Evolutionary conservation across 306 rosid genomes (phyloP), one percentile per base, ranked within the genome.

Genomic region (Prunus armeniaca): DNA sequence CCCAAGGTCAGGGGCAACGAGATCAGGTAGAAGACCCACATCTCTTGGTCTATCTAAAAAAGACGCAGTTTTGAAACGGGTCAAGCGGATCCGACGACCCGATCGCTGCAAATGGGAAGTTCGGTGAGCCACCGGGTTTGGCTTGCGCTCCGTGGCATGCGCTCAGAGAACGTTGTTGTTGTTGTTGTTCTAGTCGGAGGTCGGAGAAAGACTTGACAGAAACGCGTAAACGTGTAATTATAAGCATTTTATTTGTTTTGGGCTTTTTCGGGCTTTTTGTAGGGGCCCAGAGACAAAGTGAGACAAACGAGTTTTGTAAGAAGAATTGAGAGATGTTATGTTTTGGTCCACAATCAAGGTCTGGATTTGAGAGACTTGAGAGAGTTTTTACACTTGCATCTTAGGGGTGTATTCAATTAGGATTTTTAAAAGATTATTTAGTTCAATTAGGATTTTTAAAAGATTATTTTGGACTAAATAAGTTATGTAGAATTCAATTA

Each of bases 11-110:
- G 82, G 65, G 98, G 98, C 78, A 95, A 79, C 30, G 98, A 95
- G 80, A 95, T 92, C 89, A 95, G 81, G 85, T 95, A 95, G 74
- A 92, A 95, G 79, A 88, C 97, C 98, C 98, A 95, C 98, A 95
- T 94, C 76, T 68, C 71, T 69, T 64, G 3, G 30, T 38, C 58
- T 76, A 49, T 38, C 47, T 75, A 32, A 28, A 58, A 41, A 61
- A 58, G 69, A 73, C 69, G 60, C 24, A 49, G 77, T 38, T 43
- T 5, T 24, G 76, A 7, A 71, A 43, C 61, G 63, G 71, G 50
- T 74, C 54, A 65, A 41, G 12, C 30, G 41, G 72, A 51, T 75
- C 72, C 64, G 65, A 54, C n/a, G 66, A 71, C 71, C 71, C 65
- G 66, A 78, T 78, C 77, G 72, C 66, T 25, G 72, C 9, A 6